phyloP scores from a whole-genome alignment of 2,329 filamentous ascomycete species.

The Colletotrichum chlorophyti region DNA sequence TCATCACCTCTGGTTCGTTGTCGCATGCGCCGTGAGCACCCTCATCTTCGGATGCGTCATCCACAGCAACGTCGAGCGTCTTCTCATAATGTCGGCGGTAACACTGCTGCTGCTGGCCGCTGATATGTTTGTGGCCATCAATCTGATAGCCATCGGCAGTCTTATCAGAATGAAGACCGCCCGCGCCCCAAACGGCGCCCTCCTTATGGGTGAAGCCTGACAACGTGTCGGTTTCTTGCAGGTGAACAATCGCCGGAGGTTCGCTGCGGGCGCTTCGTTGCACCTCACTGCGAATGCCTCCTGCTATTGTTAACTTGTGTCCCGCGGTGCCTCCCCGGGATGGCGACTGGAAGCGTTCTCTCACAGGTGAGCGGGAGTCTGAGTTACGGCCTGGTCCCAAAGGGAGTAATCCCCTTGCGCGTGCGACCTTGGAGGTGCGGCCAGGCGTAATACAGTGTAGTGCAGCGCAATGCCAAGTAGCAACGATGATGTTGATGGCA shows the following conservation, averaged over 20 bases:
- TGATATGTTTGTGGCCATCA: background rate
- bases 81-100: background rate
- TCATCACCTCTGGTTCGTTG: conserved; percentile 1
- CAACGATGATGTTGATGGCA: background rate
- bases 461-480: background rate
- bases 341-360: background rate
- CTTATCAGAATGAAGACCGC: conserved; percentile 2
- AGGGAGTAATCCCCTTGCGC: background rate
- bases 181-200: conserved; percentile 11
- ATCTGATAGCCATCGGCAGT: background rate
- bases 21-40: background rate
- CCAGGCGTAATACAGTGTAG: background rate
- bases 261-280: conserved; percentile 12
- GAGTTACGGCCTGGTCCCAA: background rate
- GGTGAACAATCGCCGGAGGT: background rate
- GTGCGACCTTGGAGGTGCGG: conserved; percentile 11
- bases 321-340: background rate
- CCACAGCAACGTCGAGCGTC: background rate
- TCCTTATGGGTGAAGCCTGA: background rate
- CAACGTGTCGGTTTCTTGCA: conserved; percentile 2
- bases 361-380: background rate
- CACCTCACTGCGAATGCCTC: conserved; percentile 11
- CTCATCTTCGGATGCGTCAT: background rate
- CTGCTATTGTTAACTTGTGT: background rate
- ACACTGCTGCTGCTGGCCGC: background rate